Evolutionary conservation across 495 filamentous ascomycete genomes (phyloP), one percentile per base, ranked within the genome.

Genomic region (Patellaria atrata): DNA sequence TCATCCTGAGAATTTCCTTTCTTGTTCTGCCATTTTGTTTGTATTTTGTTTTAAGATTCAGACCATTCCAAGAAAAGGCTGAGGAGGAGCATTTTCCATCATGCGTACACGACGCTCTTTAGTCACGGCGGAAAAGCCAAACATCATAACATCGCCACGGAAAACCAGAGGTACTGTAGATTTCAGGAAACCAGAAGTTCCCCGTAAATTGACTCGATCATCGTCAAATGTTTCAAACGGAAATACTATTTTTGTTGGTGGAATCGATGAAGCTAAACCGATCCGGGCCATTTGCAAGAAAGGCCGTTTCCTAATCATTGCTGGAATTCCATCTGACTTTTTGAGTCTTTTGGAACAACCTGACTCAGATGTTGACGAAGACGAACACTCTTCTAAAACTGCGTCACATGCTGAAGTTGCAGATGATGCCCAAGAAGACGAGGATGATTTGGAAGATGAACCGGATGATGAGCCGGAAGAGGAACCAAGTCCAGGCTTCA

Each of bases 201-300:
- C 39, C 7, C 29, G 40, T 12, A 47, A 47, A 23, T 27, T 25
- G 12, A 47, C 44, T 4, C 34, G 44, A 5, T 37, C 45, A 10
- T 36, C 41, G 17, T 49, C 45, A 19, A 49, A 42, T 24, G 23
- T 42, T 16, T 41, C 41, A 1, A 48, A 16, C 16, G 34, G 41
- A 25, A 23, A 27, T 11, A 26, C 23, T 3, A 37, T 48, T 25
- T 20, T 33, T 11, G 37, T 33, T 21, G 20, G 42, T 1, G 32
- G 34, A 20, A 14, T 14, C 19, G n/a, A n/a, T n/a, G n/a, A n/a
- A n/a, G 8, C 14, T 1, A 9, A 9, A 5, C 31, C 27, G 17
- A 23, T 44, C 13, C 25, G 32, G 22, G 37, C 41, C 12, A 25
- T 20, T 9, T 44, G 25, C 12, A 22, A 34, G 5, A 24, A 40